Conservation (phyloP, 2,329 filamentous ascomycete genomes). For the Cordyceps cateniannulata region DNA sequence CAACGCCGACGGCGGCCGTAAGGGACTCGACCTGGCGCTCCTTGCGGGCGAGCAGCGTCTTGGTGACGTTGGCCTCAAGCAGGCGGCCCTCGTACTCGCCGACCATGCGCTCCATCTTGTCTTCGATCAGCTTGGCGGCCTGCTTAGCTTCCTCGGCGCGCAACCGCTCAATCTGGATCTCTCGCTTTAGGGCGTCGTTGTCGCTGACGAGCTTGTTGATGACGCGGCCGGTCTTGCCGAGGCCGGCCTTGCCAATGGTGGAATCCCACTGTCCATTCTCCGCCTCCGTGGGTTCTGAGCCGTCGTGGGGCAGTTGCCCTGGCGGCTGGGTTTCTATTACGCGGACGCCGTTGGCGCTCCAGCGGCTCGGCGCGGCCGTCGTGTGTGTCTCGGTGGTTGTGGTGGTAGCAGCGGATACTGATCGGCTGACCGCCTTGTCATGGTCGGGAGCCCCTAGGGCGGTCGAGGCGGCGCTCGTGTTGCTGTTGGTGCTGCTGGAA, state of each 20-base stretch:
- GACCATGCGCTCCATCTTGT: slow-evolving; percentile 63
- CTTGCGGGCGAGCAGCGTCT: slow-evolving; percentile 62
- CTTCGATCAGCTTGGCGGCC: slow-evolving; percentile 59
- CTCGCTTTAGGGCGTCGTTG: slow-evolving; percentile 70
- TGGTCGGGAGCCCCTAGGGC: slow-evolving; percentile 27
- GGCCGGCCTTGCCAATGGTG: slow-evolving; percentile 60
- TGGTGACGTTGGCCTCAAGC: slow-evolving; percentile 65
- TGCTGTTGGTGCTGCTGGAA: slow-evolving; percentile 51
- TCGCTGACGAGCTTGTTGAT: slow-evolving; percentile 78
- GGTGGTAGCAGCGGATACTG: slow-evolving; percentile 21
- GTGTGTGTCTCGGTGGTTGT: slow-evolving; percentile 32
- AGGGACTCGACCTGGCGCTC: slow-evolving; percentile 69
- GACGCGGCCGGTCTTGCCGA: slow-evolving; percentile 69
- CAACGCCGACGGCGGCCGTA: slow-evolving; percentile 55
- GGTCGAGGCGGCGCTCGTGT: slow-evolving; percentile 40
- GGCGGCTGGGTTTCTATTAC: slow-evolving; percentile 21
- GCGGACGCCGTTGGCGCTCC: slow-evolving; percentile 25
- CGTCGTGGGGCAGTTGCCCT: slow-evolving; percentile 21
- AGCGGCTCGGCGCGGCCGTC: slow-evolving; percentile 23
- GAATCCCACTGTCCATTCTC: slow-evolving; percentile 51
- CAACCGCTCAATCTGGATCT: slow-evolving; percentile 59
- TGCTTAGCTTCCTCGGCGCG: slow-evolving; percentile 66
- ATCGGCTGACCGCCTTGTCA: slow-evolving; percentile 18
- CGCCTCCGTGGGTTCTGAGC: slow-evolving; percentile 28
- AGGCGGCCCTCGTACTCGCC: slow-evolving; percentile 64